Evolutionary conservation across 2,329 filamentous ascomycete species (phyloP).

Genomic region (Penicillium sp.): DNA sequence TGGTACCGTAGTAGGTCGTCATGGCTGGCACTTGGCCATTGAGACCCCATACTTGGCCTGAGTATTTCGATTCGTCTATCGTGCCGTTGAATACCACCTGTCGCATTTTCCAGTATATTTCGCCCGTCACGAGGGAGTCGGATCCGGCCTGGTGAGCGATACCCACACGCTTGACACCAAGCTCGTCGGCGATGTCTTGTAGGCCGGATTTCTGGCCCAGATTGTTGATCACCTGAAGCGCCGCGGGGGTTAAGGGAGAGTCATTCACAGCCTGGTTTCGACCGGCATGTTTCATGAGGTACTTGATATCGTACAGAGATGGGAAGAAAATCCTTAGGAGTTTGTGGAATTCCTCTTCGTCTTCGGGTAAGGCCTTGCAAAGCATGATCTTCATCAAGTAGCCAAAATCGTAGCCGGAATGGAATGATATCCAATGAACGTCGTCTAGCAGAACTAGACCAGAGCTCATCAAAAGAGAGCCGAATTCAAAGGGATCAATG

Average conservation of each 20-base stretch:
- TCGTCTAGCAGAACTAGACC: slow-evolving; percentile 83
- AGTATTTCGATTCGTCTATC: slow-evolving; percentile 72
- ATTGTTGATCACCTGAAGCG: slow-evolving; percentile 71
- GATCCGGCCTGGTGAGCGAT: slow-evolving; percentile 89
- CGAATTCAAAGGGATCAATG: slow-evolving; percentile 86
- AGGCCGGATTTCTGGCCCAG: slow-evolving; percentile 88
- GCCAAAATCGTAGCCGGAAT: slow-evolving; percentile 96
- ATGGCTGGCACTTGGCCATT: slow-evolving; percentile 65
- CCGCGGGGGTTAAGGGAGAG: slow-evolving; percentile 61
- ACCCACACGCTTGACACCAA: slow-evolving; percentile 85
- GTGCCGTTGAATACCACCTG: slow-evolving; percentile 81
- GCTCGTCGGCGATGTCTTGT: slow-evolving; percentile 87
- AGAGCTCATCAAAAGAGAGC: slow-evolving; percentile 82
- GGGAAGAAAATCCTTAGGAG: slow-evolving; percentile 92
- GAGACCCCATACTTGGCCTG: slow-evolving; percentile 90
- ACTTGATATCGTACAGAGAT: slow-evolving; percentile 92
- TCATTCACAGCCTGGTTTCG: slow-evolving; percentile 62
- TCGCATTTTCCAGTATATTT: slow-evolving; percentile 90
- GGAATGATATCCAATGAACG: slow-evolving; percentile 95
- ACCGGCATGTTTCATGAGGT: slow-evolving; percentile 86
- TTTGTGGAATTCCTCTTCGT: slow-evolving; percentile 84
- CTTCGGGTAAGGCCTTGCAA: slow-evolving; percentile 75
- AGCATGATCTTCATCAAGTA: slow-evolving; percentile 93
- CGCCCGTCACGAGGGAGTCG: slow-evolving; percentile 87
- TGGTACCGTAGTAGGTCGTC: slow-evolving; percentile 21